Conservation (phyloP, 177 flowering plant genomes). For the Vitis hybrid region DNA sequence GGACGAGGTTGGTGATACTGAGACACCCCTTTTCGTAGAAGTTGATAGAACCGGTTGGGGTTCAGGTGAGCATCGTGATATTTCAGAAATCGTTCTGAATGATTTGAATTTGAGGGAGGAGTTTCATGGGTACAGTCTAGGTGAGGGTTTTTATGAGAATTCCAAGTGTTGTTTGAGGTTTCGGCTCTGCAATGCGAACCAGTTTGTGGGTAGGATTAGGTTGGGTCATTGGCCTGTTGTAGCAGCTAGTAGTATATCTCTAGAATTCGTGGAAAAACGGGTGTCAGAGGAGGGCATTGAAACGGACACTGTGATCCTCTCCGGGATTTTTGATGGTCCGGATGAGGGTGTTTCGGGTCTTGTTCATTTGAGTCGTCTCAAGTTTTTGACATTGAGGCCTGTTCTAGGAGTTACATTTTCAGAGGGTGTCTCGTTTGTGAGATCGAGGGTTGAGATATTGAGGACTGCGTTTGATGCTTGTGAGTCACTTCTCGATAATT, state of each 20-base stretch:
- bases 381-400: slow-evolving; percentile 65
- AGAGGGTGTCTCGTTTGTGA: slow-evolving; percentile 32
- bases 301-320: slow-evolving; percentile 34
- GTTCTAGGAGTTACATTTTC: slow-evolving; percentile 30
- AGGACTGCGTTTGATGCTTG: slow-evolving; percentile 66
- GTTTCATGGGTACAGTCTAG: slow-evolving; percentile 25
- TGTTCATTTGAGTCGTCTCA: slow-evolving; percentile 66
- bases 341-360: slow-evolving; percentile 82
- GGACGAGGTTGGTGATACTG: slow-evolving; percentile 15
- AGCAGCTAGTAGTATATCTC: slow-evolving; percentile 32
- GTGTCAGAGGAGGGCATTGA: slow-evolving; percentile 24
- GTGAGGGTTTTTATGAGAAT: slow-evolving; percentile 30
- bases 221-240: slow-evolving; percentile 84
- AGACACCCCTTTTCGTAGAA: slow-evolving; percentile 45
- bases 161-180: slow-evolving; percentile 46
- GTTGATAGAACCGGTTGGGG: slow-evolving; percentile 40
- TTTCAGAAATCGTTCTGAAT: slow-evolving; percentile 66
- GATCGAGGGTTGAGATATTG: slow-evolving; percentile 72
- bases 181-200: slow-evolving; percentile 43
- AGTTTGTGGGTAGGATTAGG: slow-evolving; percentile 38
- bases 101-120: slow-evolving; percentile 40
- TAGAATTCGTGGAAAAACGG: slow-evolving; percentile 47
- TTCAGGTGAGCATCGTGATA: slow-evolving; percentile 55
- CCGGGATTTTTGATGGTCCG: slow-evolving; percentile 78
- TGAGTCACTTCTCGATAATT: slow-evolving; percentile 60